These are phyloP conservation scores for Oryza longistaminata DNA, from an alignment of 176 grass and related monocot species.

Conservation along the genomic window DNA sequence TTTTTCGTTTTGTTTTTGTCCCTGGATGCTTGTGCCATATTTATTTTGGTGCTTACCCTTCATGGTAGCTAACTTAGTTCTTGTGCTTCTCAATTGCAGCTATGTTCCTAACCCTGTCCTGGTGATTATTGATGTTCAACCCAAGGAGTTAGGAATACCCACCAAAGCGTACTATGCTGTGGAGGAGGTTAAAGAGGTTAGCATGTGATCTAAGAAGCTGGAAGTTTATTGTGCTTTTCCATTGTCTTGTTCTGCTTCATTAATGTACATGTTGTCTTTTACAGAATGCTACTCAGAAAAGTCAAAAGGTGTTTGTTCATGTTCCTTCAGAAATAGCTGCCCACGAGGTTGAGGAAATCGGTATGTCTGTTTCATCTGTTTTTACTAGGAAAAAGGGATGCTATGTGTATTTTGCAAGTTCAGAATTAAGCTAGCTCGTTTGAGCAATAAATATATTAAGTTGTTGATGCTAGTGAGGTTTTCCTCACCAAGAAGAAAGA, in stretches of 20 bases:
- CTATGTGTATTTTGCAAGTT: constrained; percentile 2
- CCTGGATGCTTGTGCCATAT: not conserved
- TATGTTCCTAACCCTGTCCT: constrained; percentile 93
- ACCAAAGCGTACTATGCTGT: constrained; percentile 93
- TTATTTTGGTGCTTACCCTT: not conserved
- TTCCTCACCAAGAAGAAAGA: not conserved
- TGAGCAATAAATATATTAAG: not conserved
- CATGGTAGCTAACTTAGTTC: not conserved
- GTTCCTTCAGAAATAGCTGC: constrained; percentile 98
- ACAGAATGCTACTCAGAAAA: constrained; percentile 98
- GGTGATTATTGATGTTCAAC: constrained; percentile 99
- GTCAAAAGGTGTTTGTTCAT: constrained; percentile 97
- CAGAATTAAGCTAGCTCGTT: not conserved
- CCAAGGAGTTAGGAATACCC: constrained; percentile 95
- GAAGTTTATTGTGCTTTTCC: constrained; percentile 14
- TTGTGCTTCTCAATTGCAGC: constrained; percentile 27
- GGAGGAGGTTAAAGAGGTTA: constrained; percentile 95
- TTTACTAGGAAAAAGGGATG: not conserved
- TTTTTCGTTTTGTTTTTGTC: too few species aligned
- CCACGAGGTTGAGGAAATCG: constrained; percentile 97
- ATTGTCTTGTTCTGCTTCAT: not conserved
- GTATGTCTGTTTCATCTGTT: constrained; percentile 40
- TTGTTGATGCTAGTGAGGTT: constrained; percentile 10
- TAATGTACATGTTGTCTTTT: constrained; percentile 30
- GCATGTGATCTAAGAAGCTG: not conserved